Evolutionary conservation across 805 yeast genomes (phyloP), one percentile per base, ranked within the genome.

Genomic region (Ascoidea asiatica): DNA sequence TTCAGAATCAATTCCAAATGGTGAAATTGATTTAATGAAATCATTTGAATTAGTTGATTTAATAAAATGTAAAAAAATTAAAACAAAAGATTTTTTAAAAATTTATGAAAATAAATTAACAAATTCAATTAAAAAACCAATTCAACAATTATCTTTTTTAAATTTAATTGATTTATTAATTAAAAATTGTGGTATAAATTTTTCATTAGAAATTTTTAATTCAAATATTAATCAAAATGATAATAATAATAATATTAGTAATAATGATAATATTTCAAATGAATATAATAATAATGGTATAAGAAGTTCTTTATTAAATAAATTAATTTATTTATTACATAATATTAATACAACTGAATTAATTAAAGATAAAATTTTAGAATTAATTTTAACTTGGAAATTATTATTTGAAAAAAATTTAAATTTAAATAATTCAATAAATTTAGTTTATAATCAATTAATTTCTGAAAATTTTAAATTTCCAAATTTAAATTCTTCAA

Each of bases 161-260:
- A 83, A 81, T 55, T 66, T 92, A 49, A 69, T 81, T 29, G 97
- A 92, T 54, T 72, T 86, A 40, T 84, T 95, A 62, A 81, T 90
- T 45, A 92, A 92, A 63, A 92, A 92, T 58, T 89, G 96, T 41
- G 98, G 98, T 5, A 68, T 69, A 41, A 95, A 86, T 53, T 89
- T 92, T 54, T 67, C 90, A 19, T 69, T 66, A 19, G 96, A 87
- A 54, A 69, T 89, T 23, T 75, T 90, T 33, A 29, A 29, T 29
- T 29, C 35, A 29, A 29, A 29, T 29, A 8, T 11, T 11, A 73
- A 89, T 7, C 64, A 95, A 84, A 49, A 81, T 78, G 22, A 56
- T 64, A 39, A 56, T 71, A 0, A 59, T 74, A 23, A 53, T 23
- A 42, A 20, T 17, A 19, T 21, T 13, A 18, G 20, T 4, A 19